Evolutionary conservation across 352 stramenopile genomes (phyloP).

Genomic region (Globisporangium nagaii): DNA sequence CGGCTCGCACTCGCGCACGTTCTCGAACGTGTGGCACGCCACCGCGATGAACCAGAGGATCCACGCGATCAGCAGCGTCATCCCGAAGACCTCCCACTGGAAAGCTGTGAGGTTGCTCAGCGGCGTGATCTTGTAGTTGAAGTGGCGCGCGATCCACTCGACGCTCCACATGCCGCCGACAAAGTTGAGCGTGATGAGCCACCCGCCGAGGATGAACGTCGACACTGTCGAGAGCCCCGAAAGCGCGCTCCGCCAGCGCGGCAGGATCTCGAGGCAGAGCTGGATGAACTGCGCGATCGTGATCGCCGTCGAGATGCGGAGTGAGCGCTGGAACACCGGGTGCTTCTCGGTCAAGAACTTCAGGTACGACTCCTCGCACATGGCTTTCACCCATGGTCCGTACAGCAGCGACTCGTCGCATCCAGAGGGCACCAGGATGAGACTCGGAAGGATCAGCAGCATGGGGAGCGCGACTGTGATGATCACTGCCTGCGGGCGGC

Average conservation of each 20-base stretch:
- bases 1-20: constrained; percentile 43
- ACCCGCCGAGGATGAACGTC: constrained; percentile 56
- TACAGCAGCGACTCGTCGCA: constrained; percentile 28
- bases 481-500: constrained; percentile 72
- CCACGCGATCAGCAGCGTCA: constrained; percentile 69
- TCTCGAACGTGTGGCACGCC: constrained; percentile 54
- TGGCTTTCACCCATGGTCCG: constrained; percentile 34
- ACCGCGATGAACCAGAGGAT: constrained; percentile 81
- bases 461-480: constrained; percentile 68
- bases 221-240: constrained; percentile 38
- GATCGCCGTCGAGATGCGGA: constrained; percentile 77
- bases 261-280: constrained; percentile 77
- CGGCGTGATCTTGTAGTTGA: constrained; percentile 59
- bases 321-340: constrained; percentile 75
- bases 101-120: constrained; percentile 56
- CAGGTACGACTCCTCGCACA: constrained; percentile 82
- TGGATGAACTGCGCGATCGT: constrained; percentile 84
- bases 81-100: constrained; percentile 81
- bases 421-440: constrained; percentile 69
- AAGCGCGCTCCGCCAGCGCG: constrained; percentile 58
- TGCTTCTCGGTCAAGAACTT: constrained; percentile 81
- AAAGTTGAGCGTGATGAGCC: constrained; percentile 56
- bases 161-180: constrained; percentile 59
- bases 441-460: constrained; percentile 61
- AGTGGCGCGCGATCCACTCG: constrained; percentile 75